These are phyloP conservation scores for Pyrenopolyporus hunteri DNA, from an alignment of 495 filamentous ascomycete genomes.

Conservation along the genomic window DNA sequence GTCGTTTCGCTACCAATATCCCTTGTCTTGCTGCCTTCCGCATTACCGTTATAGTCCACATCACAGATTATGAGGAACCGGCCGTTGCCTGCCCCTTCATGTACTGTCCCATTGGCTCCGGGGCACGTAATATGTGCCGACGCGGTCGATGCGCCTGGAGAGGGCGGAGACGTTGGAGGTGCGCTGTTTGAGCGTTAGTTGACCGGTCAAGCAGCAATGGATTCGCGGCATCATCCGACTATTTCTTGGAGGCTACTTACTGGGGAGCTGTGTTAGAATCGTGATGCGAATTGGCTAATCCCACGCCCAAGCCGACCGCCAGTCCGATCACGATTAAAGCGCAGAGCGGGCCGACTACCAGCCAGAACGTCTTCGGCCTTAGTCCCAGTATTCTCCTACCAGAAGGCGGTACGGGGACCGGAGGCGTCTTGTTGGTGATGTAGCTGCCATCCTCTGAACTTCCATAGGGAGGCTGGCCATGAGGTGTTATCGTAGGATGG, in stretches of 20 bases:
- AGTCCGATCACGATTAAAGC: constrained; percentile 38
- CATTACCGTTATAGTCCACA: constrained; percentile 42
- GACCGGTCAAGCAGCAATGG: too few relatives aligned
- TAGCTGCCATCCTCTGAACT: constrained; percentile 21
- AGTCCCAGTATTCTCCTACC: constrained; percentile 19
- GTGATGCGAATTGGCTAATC: constrained; percentile 13
- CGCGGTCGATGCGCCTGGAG: constrained; percentile 1
- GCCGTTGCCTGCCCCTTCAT: constrained; percentile 20
- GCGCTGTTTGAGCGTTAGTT: neutral
- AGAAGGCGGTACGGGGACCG: constrained; percentile 3
- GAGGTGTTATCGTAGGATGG: neutral
- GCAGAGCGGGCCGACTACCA: constrained; percentile 34
- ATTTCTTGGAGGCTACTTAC: constrained; percentile 3
- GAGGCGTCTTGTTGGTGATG: neutral
- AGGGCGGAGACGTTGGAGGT: neutral
- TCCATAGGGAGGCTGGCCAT: constrained; percentile 13
- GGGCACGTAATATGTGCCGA: constrained; percentile 39
- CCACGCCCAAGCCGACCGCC: constrained; percentile 42
- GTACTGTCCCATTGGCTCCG: constrained; percentile 42
- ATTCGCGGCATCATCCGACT: neutral
- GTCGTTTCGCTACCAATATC: constrained; percentile 39
- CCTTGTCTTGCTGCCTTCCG: constrained; percentile 21
- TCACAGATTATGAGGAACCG: constrained; percentile 44
- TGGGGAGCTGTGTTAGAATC: neutral
- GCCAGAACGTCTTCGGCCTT: constrained; percentile 33